Evolutionary conservation across 2,329 filamentous ascomycete genomes (phyloP).

Genomic region (Dryadomyces quercus-mongolicae): DNA sequence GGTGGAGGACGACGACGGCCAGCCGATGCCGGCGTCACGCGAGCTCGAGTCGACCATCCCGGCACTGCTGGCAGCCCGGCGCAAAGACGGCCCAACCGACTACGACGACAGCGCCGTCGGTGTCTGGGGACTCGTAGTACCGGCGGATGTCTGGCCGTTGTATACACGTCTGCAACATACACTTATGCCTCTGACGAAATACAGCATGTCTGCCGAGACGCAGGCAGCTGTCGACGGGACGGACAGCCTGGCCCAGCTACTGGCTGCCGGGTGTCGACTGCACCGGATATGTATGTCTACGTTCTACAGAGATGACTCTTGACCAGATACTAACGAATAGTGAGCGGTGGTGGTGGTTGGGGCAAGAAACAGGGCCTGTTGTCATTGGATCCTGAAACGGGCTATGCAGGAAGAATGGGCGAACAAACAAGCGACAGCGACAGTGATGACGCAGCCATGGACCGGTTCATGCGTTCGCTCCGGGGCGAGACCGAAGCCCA

Average conservation of each 20-base stretch:
- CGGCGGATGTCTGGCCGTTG: slow-evolving; percentile 17
- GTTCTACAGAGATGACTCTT: background rate
- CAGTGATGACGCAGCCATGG: slow-evolving; percentile 25
- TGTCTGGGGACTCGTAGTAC: slow-evolving; percentile 63
- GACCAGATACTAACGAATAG: slow-evolving; percentile 20
- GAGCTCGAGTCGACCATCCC: slow-evolving; percentile 57
- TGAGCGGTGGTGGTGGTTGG: slow-evolving; percentile 79
- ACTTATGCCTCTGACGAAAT: slow-evolving; percentile 1
- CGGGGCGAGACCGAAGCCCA: slow-evolving; percentile 16
- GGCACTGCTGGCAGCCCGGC: slow-evolving; percentile 7
- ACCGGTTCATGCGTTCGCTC: slow-evolving; percentile 40
- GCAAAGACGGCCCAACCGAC: slow-evolving; percentile 4
- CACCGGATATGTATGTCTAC: slow-evolving; percentile 29
- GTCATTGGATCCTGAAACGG: slow-evolving; percentile 60
- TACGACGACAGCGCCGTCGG: slow-evolving; percentile 31
- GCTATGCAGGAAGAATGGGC: slow-evolving; percentile 23
- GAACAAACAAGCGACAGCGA: background rate
- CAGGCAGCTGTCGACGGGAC: slow-evolving; percentile 14
- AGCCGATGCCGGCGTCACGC: slow-evolving; percentile 48
- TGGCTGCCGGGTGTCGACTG: slow-evolving; percentile 30
- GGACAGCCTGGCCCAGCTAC: slow-evolving; percentile 20
- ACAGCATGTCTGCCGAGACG: slow-evolving; percentile 15
- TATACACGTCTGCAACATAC: slow-evolving; percentile 12
- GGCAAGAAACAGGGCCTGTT: slow-evolving; percentile 67
- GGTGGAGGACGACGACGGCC: slow-evolving; percentile 32